Evolutionary conservation across 345 rosid species (phyloP).

Genomic region (Populus ilicifolia): DNA sequence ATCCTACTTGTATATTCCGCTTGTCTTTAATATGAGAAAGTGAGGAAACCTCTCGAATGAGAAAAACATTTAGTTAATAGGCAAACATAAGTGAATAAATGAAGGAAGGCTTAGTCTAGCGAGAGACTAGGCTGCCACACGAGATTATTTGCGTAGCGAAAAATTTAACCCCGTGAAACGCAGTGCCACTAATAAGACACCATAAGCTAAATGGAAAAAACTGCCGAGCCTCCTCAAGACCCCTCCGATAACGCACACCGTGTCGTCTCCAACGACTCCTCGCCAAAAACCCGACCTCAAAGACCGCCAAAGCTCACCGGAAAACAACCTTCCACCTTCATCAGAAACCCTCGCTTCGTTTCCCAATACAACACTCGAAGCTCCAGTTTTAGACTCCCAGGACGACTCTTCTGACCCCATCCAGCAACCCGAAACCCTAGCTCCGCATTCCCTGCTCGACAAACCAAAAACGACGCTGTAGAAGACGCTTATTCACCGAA

Average conservation of each 20-base stretch:
- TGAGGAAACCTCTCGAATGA: too few species aligned
- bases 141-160: too few species aligned
- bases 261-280: constrained; percentile 44
- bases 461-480: constrained; percentile 60
- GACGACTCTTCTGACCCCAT: constrained; percentile 72
- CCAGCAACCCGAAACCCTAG: constrained; percentile 38
- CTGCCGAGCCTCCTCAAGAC: constrained; percentile 20
- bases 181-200: background rate
- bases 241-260: constrained; percentile 38
- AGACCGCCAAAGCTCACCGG: constrained; percentile 38
- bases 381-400: constrained; percentile 53
- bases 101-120: too few species aligned
- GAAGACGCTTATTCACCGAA: constrained; percentile 91
- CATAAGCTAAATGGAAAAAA: background rate
- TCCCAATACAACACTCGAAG: constrained; percentile 34
- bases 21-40: too few species aligned
- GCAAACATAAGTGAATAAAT: too few species aligned
- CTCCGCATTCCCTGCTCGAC: constrained; percentile 49
- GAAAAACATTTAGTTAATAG: too few species aligned
- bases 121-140: too few species aligned
- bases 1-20: too few species aligned
- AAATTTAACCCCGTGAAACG: too few species aligned
- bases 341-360: constrained; percentile 37
- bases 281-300: constrained; percentile 51
- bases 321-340: constrained; percentile 36